A percentile compares a stretch with the other conserved stretches of the same genome.
Evolutionary conservation across 2,329 filamentous ascomycete genomes (phyloP).

Genomic region (Pyricularia pennisetigena): DNA sequence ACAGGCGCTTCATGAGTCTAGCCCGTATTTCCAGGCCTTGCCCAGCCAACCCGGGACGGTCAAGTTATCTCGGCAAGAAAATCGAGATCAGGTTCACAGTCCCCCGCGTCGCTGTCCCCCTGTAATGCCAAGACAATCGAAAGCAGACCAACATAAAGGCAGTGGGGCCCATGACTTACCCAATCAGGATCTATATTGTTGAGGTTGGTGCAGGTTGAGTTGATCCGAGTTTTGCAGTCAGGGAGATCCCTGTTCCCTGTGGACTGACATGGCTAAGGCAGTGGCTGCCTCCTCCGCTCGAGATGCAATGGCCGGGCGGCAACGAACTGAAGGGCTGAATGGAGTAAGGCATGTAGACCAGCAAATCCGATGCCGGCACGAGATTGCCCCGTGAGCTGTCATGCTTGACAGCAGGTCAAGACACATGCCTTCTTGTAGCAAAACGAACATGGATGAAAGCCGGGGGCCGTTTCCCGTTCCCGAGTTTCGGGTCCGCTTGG

Average conservation of each 20-base stretch:
- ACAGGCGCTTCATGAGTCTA: not conserved
- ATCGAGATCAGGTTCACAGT: not conserved
- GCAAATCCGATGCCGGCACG: not conserved
- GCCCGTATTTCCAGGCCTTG: not conserved
- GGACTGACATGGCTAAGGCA: not conserved
- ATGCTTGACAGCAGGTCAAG: not conserved
- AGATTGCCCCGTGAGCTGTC: not conserved
- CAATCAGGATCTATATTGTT: not conserved
- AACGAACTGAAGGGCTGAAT: not conserved
- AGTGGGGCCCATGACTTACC: not conserved
- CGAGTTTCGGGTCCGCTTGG: not conserved
- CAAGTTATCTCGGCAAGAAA: not conserved
- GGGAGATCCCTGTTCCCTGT: not conserved
- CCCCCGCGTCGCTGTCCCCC: not conserved
- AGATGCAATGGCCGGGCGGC: not conserved
- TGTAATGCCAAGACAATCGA: not conserved
- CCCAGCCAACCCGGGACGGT: not conserved
- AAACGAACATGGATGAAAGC: not conserved
- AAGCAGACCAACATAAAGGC: not conserved
- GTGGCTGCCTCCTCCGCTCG: not conserved
- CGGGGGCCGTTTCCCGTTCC: not conserved
- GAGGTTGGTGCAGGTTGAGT: not conserved
- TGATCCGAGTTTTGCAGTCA: not conserved
- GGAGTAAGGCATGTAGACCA: not conserved
- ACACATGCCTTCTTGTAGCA: not conserved